These are phyloP conservation scores for Schwanniomyces etchellsii DNA, from an alignment of 1,139 yeast genomes.

Conservation along the genomic window DNA sequence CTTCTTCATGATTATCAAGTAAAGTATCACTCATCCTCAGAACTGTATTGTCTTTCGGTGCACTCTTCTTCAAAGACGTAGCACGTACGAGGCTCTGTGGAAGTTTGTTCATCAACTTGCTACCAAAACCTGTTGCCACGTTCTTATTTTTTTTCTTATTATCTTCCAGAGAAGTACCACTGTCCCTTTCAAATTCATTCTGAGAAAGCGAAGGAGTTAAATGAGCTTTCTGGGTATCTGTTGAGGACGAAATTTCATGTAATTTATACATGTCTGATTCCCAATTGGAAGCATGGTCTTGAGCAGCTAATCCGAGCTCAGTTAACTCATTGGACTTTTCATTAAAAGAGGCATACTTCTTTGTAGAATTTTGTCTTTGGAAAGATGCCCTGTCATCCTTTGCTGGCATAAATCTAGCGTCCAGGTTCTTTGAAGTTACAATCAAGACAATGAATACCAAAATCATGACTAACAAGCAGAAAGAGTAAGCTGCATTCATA, in stretches of 20 bases:
- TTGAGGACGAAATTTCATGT: slow-evolving; percentile 23
- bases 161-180: no score
- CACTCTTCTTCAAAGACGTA: no score
- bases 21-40: no score
- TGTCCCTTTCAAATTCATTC: slow-evolving; percentile 4
- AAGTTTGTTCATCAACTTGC: slow-evolving; percentile 14
- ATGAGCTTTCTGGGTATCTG: slow-evolving; percentile 7
- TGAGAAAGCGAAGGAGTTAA: slow-evolving; percentile 4
- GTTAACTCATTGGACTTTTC: slow-evolving; percentile 51
- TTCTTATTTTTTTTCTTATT: no score
- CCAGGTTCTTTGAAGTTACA: slow-evolving; percentile 69
- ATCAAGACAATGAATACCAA: slow-evolving; percentile 53
- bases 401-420: slow-evolving; percentile 77
- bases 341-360: slow-evolving; percentile 12
- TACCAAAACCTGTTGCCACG: slow-evolving; percentile 11
- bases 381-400: slow-evolving; percentile 80
- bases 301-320: slow-evolving; percentile 66
- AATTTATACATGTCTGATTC: slow-evolving; percentile 56
- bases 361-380: slow-evolving; percentile 50
- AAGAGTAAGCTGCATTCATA: slow-evolving; percentile 71
- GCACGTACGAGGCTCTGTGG: slow-evolving; percentile 3
- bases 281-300: slow-evolving; percentile 68
- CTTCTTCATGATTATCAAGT: no score
- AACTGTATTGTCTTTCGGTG: no score
- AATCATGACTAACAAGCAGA: slow-evolving; percentile 56